Conservation (phyloP, 495 filamentous ascomycete genomes). For the Ramalina peruviana region DNA sequence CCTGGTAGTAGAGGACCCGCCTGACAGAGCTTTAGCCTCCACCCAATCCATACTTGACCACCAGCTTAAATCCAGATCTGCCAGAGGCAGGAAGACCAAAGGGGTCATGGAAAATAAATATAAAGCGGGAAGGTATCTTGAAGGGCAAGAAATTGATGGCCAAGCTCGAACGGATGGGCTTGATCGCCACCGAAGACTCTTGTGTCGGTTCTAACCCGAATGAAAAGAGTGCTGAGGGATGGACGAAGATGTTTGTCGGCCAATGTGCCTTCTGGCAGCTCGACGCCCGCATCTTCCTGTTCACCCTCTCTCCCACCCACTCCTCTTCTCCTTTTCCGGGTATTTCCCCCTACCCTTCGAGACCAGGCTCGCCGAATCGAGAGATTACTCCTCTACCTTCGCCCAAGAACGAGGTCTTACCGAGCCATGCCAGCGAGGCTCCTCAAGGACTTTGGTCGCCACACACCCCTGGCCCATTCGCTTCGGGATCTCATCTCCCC, state of each 20-base stretch:
- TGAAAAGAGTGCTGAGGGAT: slow-evolving; percentile 46
- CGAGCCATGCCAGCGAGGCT: slow-evolving; percentile 15
- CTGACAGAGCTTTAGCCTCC: slow-evolving; percentile 23
- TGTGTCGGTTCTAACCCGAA: slow-evolving; percentile 52
- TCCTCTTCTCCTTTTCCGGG: slow-evolving; percentile 42
- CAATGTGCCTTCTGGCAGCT: slow-evolving; percentile 83
- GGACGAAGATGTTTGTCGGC: slow-evolving; percentile 71
- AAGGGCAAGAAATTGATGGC: slow-evolving; percentile 68
- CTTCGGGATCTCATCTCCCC: slow-evolving; percentile 65
- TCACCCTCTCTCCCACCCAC: slow-evolving; percentile 55
- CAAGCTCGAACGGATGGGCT: slow-evolving; percentile 85
- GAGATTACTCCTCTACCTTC: slow-evolving; percentile 22
- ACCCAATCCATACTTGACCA: slow-evolving; percentile 40
- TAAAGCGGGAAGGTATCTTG: slow-evolving; percentile 77
- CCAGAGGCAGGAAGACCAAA: slow-evolving; percentile 56
- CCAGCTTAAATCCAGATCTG: slow-evolving; percentile 46
- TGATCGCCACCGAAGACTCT: slow-evolving; percentile 64
- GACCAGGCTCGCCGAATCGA: slow-evolving; percentile 46
- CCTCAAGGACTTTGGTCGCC: slow-evolving; percentile 22
- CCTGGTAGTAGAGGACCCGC: neutral
- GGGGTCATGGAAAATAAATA: slow-evolving; percentile 77
- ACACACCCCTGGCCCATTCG: slow-evolving; percentile 48
- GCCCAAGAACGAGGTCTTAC: slow-evolving; percentile 15
- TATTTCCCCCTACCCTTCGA: slow-evolving; percentile 38
- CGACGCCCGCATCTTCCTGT: slow-evolving; percentile 74